Conservation (phyloP, 768 basidiomycete species). For the Boletus speciosus region DNA sequence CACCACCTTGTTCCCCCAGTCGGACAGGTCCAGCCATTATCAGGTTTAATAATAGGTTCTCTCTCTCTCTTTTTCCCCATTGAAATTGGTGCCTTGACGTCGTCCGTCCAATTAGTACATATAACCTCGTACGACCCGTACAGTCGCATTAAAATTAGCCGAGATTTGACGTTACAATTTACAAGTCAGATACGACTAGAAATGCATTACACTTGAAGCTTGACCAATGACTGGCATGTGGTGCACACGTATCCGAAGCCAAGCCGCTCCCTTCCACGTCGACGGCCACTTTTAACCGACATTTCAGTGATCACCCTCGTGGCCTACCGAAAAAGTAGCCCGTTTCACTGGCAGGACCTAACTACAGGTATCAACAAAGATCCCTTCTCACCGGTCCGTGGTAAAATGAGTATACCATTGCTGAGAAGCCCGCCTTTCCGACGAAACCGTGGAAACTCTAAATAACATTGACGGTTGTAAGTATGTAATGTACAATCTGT, state of each 20-base stretch:
- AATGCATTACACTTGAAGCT: neutral
- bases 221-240: neutral
- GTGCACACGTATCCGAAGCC: neutral
- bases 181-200: neutral
- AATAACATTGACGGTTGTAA: neutral
- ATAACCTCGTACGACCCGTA: neutral
- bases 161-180: neutral
- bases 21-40: neutral
- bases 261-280: neutral
- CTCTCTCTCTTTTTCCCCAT: too few relatives aligned
- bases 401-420: neutral
- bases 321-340: neutral
- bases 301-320: neutral
- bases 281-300: neutral
- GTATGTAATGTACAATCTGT: too few relatives aligned
- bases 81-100: too few relatives aligned
- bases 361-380: too few relatives aligned
- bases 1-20: neutral
- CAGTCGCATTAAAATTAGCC: neutral
- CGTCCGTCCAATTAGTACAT: neutral
- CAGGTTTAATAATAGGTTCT: too few relatives aligned
- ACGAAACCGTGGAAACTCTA: conserved; percentile 3
- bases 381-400: neutral
- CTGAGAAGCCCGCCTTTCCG: neutral
- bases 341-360: neutral